These are phyloP conservation scores for Gloeostereum incarnatum DNA, from an alignment of 768 basidiomycete genomes.

Conservation along the genomic window DNA sequence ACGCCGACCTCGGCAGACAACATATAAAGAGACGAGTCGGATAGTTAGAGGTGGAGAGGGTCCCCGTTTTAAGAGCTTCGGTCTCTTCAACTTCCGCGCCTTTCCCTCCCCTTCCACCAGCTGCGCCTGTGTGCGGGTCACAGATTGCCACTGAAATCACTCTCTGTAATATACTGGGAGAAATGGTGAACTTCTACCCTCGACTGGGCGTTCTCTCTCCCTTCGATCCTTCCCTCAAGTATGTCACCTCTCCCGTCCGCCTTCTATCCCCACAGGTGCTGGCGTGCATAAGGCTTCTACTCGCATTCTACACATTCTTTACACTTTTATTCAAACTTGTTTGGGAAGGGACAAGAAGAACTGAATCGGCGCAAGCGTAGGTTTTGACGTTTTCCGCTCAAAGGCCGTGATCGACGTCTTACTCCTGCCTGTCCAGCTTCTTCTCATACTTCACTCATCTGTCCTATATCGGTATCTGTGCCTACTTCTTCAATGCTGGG, in stretches of 20 bases:
- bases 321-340: conserved; percentile 28
- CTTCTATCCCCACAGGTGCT: conserved; percentile 34
- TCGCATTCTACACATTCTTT: conserved; percentile 43
- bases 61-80: too few relatives aligned
- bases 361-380: too few relatives aligned
- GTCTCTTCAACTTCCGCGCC: too few relatives aligned
- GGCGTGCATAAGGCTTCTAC: conserved; percentile 30
- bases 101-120: too few relatives aligned
- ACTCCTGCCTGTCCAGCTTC: conserved; percentile 26
- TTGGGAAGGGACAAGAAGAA: conserved; percentile 22
- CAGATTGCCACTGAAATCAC: too few relatives aligned
- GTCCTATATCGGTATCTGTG: conserved; percentile 48
- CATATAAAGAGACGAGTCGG: too few relatives aligned
- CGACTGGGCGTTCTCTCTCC: conserved; percentile 26
- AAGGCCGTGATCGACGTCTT: not conserved
- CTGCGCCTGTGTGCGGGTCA: too few relatives aligned
- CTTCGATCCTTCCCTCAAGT: conserved; percentile 27
- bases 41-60: too few relatives aligned
- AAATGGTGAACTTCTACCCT: too few relatives aligned
- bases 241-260: conserved; percentile 35
- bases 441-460: conserved; percentile 60
- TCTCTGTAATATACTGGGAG: too few relatives aligned
- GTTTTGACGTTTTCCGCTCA: conserved; percentile 2
- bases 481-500: conserved; percentile 54
- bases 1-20: too few relatives aligned